A percentile compares a stretch with the other conserved stretches of the same genome.
Conservation (phyloP, 1,284 basidiomycete species). For the Tilletia setariae region DNA sequence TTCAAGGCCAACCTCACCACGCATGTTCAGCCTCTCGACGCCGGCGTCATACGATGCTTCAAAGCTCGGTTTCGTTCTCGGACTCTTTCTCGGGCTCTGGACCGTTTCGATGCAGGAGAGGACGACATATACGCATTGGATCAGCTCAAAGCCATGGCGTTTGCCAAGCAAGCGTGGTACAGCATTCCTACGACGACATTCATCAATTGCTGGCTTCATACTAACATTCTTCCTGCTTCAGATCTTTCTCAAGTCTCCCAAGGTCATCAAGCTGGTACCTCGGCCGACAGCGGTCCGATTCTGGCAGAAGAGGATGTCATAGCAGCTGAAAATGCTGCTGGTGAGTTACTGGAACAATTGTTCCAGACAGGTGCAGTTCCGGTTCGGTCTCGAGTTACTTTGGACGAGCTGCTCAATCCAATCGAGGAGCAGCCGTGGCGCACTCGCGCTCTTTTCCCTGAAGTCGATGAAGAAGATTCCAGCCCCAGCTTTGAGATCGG, state of each 20-base stretch:
- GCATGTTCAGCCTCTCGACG: slow-evolving; percentile 22
- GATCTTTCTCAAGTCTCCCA: too few relatives aligned
- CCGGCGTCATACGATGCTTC: slow-evolving; percentile 21
- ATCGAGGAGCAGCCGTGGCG: neutral
- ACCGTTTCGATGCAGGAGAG: neutral
- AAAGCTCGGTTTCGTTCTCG: slow-evolving; percentile 10
- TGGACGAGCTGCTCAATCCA: neutral
- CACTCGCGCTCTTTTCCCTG: neutral
- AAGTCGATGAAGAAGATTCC: neutral
- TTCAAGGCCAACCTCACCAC: slow-evolving; percentile 21
- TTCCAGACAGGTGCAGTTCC: neutral
- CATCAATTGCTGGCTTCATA: neutral
- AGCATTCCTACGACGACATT: neutral
- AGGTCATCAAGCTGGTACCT: too few relatives aligned
- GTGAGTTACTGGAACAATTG: neutral
- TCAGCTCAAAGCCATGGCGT: slow-evolving; percentile 1
- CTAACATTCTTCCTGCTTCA: neutral
- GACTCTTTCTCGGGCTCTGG: neutral
- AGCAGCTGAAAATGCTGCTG: neutral
- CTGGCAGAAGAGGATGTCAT: too few relatives aligned
- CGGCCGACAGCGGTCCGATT: too few relatives aligned
- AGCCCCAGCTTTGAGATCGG: neutral
- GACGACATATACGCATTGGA: neutral
- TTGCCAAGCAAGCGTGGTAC: neutral
- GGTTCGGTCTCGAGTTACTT: neutral